A percentile compares a stretch with the other conserved stretches of the same genome.
These are phyloP conservation scores for Candida peoriensis DNA, from an alignment of 805 yeast genomes.

Conservation along the genomic window DNA sequence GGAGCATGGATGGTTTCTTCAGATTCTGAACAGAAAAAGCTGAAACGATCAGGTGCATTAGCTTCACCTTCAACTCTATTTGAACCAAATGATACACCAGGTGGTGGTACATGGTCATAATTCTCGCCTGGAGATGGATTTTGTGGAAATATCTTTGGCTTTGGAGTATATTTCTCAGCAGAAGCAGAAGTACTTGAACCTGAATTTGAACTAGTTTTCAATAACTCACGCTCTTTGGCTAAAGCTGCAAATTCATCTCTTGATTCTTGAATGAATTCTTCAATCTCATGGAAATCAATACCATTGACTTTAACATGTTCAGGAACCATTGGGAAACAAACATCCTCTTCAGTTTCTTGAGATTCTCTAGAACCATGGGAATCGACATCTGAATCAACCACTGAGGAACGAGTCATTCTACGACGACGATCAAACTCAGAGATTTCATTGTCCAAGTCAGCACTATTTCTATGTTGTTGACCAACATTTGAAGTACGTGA, in stretches of 20 bases:
- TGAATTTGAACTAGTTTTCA: constrained; percentile 25
- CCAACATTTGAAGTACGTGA: constrained; percentile 19
- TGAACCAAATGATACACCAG: constrained; percentile 36
- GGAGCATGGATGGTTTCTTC: constrained; percentile 90
- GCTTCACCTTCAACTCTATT: constrained; percentile 33
- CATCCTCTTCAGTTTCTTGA: constrained; percentile 95
- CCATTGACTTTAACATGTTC: constrained; percentile 63
- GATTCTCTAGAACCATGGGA: constrained; percentile 74
- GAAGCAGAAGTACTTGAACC: constrained; percentile 46
- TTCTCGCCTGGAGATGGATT: constrained; percentile 7
- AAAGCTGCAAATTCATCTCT: constrained; percentile 40
- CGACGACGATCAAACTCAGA: constrained; percentile 31
- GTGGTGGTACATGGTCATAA: no score
- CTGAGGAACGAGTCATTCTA: constrained; percentile 27
- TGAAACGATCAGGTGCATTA: constrained; percentile 67
- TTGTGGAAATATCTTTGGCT: no score
- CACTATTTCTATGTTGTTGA: constrained; percentile 5
- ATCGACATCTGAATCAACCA: constrained; percentile 57
- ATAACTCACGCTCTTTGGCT: constrained; percentile 15
- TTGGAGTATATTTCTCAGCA: constrained; percentile 61
- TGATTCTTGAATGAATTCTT: constrained; percentile 67
- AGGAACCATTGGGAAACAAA: constrained; percentile 88
- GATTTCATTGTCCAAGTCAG: constrained; percentile 30
- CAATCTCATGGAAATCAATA: constrained; percentile 87
- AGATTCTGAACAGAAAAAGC: constrained; percentile 73